phyloP scores from a whole-genome alignment of 2,329 filamentous ascomycete genomes.

The Coniella vitis region DNA sequence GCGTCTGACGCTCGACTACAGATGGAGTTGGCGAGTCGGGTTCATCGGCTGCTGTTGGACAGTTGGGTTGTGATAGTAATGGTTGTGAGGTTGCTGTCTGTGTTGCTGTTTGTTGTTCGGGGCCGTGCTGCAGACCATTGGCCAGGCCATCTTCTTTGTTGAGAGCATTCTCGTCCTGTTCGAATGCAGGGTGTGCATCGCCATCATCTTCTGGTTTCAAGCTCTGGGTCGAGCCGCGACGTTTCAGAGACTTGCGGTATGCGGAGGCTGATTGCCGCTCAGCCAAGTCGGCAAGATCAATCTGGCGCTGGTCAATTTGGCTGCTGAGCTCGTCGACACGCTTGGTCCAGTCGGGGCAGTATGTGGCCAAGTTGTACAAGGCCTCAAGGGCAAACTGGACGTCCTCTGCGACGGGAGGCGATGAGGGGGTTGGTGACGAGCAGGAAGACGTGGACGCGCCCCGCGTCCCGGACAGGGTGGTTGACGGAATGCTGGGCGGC shows the following conservation, averaged over 20 bases:
- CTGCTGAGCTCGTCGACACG: constrained; percentile 53
- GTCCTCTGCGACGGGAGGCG: constrained; percentile 18
- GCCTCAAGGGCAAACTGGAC: constrained; percentile 43
- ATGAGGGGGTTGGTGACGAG: background rate
- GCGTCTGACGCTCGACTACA: constrained; percentile 32
- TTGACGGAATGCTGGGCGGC: constrained; percentile 16
- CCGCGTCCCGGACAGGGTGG: constrained; percentile 2
- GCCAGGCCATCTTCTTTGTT: background rate
- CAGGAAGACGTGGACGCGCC: constrained; percentile 4
- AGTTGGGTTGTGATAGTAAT: background rate
- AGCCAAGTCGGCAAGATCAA: constrained; percentile 42
- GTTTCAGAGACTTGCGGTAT: constrained; percentile 20
- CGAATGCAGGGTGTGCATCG: constrained; percentile 9
- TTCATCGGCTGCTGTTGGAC: constrained; percentile 18
- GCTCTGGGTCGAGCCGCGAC: constrained; percentile 23
- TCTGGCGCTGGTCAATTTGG: constrained; percentile 55
- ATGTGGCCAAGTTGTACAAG: constrained; percentile 45
- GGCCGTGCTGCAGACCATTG: background rate
- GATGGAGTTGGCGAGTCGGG: constrained; percentile 28
- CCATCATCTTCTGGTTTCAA: constrained; percentile 21
- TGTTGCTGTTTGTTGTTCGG: background rate
- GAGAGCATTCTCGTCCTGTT: background rate
- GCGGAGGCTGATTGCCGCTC: constrained; percentile 21
- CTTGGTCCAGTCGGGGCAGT: constrained; percentile 53
- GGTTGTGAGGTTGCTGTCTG: background rate